Evolutionary conservation across 352 stramenopile genomes (phyloP), one percentile per base, ranked within the genome.

Genomic region (Hyaloperonospora brassicae): DNA sequence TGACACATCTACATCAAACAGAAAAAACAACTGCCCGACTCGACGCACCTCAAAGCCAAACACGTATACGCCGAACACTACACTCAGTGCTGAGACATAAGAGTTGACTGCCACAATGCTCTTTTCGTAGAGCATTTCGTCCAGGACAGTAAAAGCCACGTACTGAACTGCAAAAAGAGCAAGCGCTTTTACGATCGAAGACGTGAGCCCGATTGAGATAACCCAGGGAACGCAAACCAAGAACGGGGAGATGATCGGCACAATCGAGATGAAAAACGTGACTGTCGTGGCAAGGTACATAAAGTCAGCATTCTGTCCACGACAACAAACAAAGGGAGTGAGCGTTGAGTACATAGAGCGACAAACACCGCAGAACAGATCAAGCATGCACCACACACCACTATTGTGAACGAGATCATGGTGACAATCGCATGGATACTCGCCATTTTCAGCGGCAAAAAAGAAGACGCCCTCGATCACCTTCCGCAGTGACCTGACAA

Each of bases 101-200:
- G 84, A 80, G 52, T 94, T 94, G 17, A 94, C 59, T 8, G 82
- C 71, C 12, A 89, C 74, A 21, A 94, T 87, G 50, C 76, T 92
- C 59, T 92, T 92, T 67, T 94, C 80, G 57, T 94, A 94, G 0
- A 94, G 67, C 78, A 92, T 89, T 55, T 92, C 81, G 52, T 94
- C 84, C 41, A 94, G 64, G 34, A 90, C 70, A 1, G 78, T 87
- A 51, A 94, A 92, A 0, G 77, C 84, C 41, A 94, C 76, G 43
- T 94, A 94, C 45, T 94, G 81, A 21, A 91, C 80, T 0, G 62
- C 74, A 60, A 94, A 90, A 0, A 94, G 70, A 17, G 78, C 69
- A 42, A 91, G 62, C 11, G 81, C 84, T 51, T 88, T 89, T 39
- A 94, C 51, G n/a, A 94, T 73, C 1, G 81, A 92, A 31, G 81